Evolutionary conservation across 208 protist genomes (phyloP).

Genomic region (Trypanosoma platydactyli): DNA sequence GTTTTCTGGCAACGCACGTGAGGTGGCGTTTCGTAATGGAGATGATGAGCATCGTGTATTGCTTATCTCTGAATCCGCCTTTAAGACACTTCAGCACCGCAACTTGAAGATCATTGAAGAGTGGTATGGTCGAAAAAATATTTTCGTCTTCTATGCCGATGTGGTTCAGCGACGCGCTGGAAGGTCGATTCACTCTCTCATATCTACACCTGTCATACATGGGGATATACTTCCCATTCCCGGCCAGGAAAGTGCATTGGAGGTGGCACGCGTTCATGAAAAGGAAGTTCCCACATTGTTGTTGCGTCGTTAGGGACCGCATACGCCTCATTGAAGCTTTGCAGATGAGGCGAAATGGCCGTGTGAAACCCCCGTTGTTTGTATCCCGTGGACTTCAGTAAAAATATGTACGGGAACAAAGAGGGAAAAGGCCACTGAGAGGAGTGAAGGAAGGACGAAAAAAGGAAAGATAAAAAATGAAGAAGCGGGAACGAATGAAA

Average conservation of each 20-base stretch:
- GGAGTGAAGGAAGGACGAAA: conserved; percentile 8
- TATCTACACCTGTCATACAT: conserved; percentile 51
- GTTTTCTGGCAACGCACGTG: conserved; percentile 66
- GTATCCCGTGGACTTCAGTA: not conserved
- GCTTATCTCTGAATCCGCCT: conserved; percentile 55
- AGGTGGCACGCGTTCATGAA: conserved; percentile 40
- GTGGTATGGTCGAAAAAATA: conserved; percentile 65
- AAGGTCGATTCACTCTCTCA: conserved; percentile 47
- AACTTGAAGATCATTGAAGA: conserved; percentile 38
- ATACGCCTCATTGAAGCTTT: not conserved
- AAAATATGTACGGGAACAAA: not conserved
- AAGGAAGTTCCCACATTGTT: conserved; percentile 4
- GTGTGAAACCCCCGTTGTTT: too few species aligned
- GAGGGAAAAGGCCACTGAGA: conserved; percentile 1
- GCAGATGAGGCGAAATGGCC: conserved; percentile 4
- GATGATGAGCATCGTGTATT: conserved; percentile 52
- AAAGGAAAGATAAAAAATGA: conserved; percentile 4
- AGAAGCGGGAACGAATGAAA: conserved; percentile 3
- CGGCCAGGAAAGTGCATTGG: conserved; percentile 35
- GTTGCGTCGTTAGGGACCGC: not conserved
- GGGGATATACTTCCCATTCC: conserved; percentile 36
- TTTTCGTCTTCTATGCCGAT: conserved; percentile 60
- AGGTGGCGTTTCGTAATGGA: conserved; percentile 32
- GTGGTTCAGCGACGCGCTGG: conserved; percentile 62
- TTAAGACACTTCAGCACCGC: conserved; percentile 31